phyloP scores from a whole-genome alignment of 768 basidiomycete species.

The Boletus pseudopeckii region DNA sequence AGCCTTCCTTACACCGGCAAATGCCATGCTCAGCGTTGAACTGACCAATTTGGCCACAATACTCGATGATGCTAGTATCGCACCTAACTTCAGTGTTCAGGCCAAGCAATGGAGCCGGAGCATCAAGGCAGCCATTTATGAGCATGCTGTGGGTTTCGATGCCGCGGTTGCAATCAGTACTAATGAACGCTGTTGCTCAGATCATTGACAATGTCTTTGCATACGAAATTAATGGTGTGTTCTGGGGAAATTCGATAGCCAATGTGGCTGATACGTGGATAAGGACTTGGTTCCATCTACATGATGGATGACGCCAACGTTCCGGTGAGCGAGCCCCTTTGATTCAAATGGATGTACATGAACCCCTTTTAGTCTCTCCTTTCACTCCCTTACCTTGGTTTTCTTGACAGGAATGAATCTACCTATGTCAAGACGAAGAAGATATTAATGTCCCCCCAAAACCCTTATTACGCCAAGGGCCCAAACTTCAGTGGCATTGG shows the following conservation, averaged over 20 bases:
- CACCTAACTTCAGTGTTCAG: constrained; percentile 47
- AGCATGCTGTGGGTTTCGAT: constrained; percentile 45
- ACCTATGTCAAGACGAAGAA: constrained; percentile 65
- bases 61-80: constrained; percentile 47
- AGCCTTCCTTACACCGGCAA: constrained; percentile 78
- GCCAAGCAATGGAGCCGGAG: constrained; percentile 57
- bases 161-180: not conserved
- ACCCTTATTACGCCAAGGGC: constrained; percentile 70
- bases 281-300: constrained; percentile 66
- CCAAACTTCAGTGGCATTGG: constrained; percentile 65
- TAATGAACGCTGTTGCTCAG: constrained; percentile 31
- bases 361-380: constrained; percentile 54
- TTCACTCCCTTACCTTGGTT: constrained; percentile 76
- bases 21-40: constrained; percentile 81
- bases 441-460: constrained; percentile 54
- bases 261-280: not conserved
- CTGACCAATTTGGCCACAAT: constrained; percentile 56
- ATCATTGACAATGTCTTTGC: constrained; percentile 65
- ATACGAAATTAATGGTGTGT: constrained; percentile 70
- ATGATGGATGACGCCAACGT: constrained; percentile 88
- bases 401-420: constrained; percentile 56
- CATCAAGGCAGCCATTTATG: constrained; percentile 60
- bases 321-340: constrained; percentile 46
- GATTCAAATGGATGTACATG: not conserved
- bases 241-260: not conserved